phyloP scores from a whole-genome alignment of 805 yeast species.

The Komagataella pseudopastoris region DNA sequence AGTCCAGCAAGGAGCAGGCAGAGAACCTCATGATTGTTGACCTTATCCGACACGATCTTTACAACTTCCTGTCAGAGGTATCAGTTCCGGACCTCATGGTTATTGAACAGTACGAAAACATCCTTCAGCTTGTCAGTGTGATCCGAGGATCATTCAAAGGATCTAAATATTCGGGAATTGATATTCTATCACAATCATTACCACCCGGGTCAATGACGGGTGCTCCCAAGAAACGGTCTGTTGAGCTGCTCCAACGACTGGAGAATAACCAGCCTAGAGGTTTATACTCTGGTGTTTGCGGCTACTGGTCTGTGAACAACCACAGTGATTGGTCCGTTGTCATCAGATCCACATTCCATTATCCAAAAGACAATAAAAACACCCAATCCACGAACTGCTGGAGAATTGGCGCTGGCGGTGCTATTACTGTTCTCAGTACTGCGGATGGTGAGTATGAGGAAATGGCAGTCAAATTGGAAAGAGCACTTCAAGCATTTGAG shows the following conservation, averaged over 20 bases:
- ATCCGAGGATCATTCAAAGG: slow-evolving; percentile 47
- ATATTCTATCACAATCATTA: slow-evolving; percentile 59
- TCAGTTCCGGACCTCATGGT: slow-evolving; percentile 69
- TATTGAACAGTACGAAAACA: slow-evolving; percentile 86
- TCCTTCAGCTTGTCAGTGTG: slow-evolving; percentile 84
- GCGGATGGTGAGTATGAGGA: slow-evolving; percentile 86
- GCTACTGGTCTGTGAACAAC: slow-evolving; percentile 85
- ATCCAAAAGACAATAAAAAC: slow-evolving; percentile 29
- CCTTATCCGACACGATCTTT: slow-evolving; percentile 82
- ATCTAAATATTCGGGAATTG: slow-evolving; percentile 48
- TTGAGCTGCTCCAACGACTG: slow-evolving; percentile 56
- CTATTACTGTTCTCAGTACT: slow-evolving; percentile 80
- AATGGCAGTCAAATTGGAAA: slow-evolving; percentile 66
- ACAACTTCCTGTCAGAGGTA: slow-evolving; percentile 51
- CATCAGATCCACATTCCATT: slow-evolving; percentile 70
- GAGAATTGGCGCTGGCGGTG: slow-evolving; percentile 98
- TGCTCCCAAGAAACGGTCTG: slow-evolving; percentile 91
- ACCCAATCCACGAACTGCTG: slow-evolving; percentile 27
- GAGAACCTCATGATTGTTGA: slow-evolving; percentile 97
- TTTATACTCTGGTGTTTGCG: slow-evolving; percentile 86
- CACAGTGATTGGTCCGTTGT: slow-evolving; percentile 94
- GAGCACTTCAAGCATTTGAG: slow-evolving; percentile 64
- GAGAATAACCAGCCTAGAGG: slow-evolving; percentile 59
- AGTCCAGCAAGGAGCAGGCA: slow-evolving; percentile 86
- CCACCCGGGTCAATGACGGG: slow-evolving; percentile 99